Evolutionary conservation across 805 yeast species (phyloP).

Genomic region (Kodamaea neixiangensis): DNA sequence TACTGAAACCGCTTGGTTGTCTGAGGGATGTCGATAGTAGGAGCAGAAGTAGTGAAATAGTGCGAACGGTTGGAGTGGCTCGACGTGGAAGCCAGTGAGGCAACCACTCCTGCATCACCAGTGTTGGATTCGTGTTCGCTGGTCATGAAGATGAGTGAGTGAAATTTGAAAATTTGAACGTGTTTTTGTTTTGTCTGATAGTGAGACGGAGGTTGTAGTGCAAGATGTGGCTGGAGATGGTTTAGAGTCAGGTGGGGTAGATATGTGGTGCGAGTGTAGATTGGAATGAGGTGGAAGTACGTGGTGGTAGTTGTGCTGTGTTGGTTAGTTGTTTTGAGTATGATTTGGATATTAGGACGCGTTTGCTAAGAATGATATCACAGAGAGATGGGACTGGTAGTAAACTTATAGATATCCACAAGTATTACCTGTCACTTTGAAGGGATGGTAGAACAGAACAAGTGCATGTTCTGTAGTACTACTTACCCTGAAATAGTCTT

Average conservation of each 20-base stretch:
- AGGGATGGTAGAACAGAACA: too few relatives aligned
- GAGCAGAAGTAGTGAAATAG: background rate
- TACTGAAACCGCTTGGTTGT: constrained; percentile 70
- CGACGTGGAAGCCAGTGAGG: background rate
- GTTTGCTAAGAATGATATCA: too few relatives aligned
- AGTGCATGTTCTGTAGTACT: too few relatives aligned
- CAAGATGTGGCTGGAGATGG: background rate
- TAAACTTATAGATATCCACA: too few relatives aligned
- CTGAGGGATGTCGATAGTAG: constrained; percentile 38
- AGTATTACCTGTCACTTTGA: too few relatives aligned
- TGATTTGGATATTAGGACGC: too few relatives aligned
- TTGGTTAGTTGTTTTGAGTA: background rate
- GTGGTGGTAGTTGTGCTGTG: background rate
- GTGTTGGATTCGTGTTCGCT: constrained; percentile 1
- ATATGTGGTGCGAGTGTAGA: too few relatives aligned
- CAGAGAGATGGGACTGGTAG: too few relatives aligned
- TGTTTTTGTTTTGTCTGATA: background rate
- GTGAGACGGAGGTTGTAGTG: background rate
- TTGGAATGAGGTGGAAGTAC: background rate
- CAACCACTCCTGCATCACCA: background rate
- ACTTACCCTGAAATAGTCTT: too few relatives aligned
- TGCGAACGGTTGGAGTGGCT: background rate
- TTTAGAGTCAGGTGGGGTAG: too few relatives aligned
- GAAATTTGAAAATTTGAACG: constrained; percentile 3
- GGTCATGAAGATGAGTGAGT: background rate